Percentiles rank a stretch among this genome's conserved stretches.
Evolutionary conservation across 179 eudicot species (phyloP).

Genomic region (Actinidia arguta): DNA sequence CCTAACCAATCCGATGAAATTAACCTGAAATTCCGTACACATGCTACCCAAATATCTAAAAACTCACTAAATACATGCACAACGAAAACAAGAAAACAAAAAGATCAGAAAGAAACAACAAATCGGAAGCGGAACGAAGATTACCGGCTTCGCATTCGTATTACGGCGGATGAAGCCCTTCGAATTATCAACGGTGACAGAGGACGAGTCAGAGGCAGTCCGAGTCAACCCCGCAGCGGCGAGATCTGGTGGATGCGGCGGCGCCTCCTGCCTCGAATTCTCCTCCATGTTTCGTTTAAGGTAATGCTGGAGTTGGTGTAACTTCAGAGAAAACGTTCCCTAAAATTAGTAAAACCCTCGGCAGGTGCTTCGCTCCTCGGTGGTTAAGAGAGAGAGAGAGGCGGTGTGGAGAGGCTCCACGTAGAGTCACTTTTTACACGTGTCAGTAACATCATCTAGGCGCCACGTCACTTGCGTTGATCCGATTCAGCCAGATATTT

Average conservation of each 20-base stretch:
- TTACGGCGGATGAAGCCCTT: not conserved
- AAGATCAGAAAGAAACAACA: not conserved
- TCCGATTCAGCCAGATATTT: slow-evolving; percentile 44
- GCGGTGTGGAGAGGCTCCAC: slow-evolving; percentile 31
- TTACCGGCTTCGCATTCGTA: slow-evolving; percentile 19
- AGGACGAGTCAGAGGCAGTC: slow-evolving; percentile 26
- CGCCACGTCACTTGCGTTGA: slow-evolving; percentile 31
- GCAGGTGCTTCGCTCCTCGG: not conserved
- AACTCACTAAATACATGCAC: not conserved
- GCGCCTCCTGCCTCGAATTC: slow-evolving; percentile 6
- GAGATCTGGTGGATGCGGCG: slow-evolving; percentile 16
- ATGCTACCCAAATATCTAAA: slow-evolving; percentile 3
- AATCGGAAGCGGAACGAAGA: not conserved
- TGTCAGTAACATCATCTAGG: slow-evolving; percentile 11
- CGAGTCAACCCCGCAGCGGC: slow-evolving; percentile 25
- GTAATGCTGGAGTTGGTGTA: slow-evolving; percentile 1
- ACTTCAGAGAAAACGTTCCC: not conserved
- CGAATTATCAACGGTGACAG: slow-evolving; percentile 23
- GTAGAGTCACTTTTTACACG: slow-evolving; percentile 44
- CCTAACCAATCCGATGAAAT: slow-evolving; percentile 1
- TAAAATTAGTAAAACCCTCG: slow-evolving; percentile 13
- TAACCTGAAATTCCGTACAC: not conserved
- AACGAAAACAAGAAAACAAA: not conserved
- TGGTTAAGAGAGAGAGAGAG: not conserved
- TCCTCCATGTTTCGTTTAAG: slow-evolving; percentile 11